These are phyloP conservation scores for Paramarasmius palmivorus DNA, from an alignment of 1,284 basidiomycete genomes.

Conservation along the genomic window DNA sequence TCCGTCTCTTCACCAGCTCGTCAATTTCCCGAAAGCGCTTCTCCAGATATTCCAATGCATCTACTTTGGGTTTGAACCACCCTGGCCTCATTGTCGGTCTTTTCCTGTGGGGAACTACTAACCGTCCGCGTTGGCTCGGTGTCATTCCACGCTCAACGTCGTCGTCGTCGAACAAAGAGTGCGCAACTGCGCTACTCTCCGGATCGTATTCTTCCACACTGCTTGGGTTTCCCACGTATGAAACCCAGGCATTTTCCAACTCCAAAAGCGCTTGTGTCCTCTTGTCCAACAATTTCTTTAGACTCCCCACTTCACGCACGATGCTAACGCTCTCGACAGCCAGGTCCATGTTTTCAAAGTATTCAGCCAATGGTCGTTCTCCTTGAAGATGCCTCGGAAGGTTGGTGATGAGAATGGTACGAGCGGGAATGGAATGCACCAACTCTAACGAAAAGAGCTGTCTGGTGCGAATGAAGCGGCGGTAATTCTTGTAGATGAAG, in stretches of 20 bases:
- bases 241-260: constrained; percentile 85
- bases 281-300: constrained; percentile 74
- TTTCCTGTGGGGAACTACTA: constrained; percentile 73
- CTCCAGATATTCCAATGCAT: constrained; percentile 86
- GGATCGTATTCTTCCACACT: constrained; percentile 74
- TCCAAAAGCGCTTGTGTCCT: constrained; percentile 78
- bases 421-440: constrained; percentile 90
- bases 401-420: constrained; percentile 87
- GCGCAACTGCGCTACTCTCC: constrained; percentile 48
- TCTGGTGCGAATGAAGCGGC: constrained; percentile 86
- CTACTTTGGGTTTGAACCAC: constrained; percentile 73
- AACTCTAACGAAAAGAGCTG: constrained; percentile 94
- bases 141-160: constrained; percentile 53
- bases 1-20: constrained; percentile 71
- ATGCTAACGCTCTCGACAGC: constrained; percentile 90
- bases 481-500: constrained; percentile 88
- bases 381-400: constrained; percentile 83
- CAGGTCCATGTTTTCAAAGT: constrained; percentile 86
- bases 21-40: constrained; percentile 77
- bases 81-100: constrained; percentile 70
- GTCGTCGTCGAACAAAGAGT: constrained; percentile 22
- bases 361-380: constrained; percentile 86
- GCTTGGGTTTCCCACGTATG: constrained; percentile 92
- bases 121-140: constrained; percentile 47
- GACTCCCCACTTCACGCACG: constrained; percentile 76